These are phyloP conservation scores for Vaccinium darrowii DNA, from an alignment of 148 eudicot species.

Conservation along the genomic window DNA sequence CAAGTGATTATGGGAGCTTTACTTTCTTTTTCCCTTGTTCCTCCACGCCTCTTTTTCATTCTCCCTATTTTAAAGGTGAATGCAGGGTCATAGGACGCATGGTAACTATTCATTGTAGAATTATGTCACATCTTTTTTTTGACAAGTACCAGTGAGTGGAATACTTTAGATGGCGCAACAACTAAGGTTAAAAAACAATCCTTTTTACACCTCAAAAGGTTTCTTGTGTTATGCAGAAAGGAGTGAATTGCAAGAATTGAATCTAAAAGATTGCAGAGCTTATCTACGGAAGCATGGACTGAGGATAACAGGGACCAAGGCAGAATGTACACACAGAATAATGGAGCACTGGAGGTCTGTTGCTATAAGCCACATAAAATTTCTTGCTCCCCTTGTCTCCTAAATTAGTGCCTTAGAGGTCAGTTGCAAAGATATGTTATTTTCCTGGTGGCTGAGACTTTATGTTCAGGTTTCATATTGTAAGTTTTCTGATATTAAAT, in stretches of 20 bases:
- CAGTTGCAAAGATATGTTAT: not conserved
- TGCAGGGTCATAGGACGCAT: not conserved
- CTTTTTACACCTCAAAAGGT: not conserved
- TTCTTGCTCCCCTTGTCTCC: not conserved
- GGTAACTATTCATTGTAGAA: not conserved
- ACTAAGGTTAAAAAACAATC: not conserved
- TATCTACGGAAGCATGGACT: conserved; percentile 62
- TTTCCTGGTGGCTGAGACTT: not conserved
- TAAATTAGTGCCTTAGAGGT: not conserved
- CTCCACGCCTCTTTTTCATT: not conserved
- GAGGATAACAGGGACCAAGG: conserved; percentile 81
- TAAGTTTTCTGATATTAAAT: not conserved
- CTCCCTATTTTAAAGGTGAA: not conserved
- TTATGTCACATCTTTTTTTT: not conserved
- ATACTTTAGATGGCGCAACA: not conserved
- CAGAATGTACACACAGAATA: conserved; percentile 57
- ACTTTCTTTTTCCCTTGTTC: not conserved
- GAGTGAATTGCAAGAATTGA: conserved; percentile 48
- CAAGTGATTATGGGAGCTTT: not conserved
- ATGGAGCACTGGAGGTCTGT: conserved; percentile 74
- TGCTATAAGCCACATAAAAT: not conserved
- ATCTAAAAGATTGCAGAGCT: conserved; percentile 51
- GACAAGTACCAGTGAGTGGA: not conserved
- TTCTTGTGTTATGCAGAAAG: conserved; percentile 42
- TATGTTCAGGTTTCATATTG: not conserved